phyloP scores from a whole-genome alignment of 768 basidiomycete genomes.

The Plicaturopsis crispa region DNA sequence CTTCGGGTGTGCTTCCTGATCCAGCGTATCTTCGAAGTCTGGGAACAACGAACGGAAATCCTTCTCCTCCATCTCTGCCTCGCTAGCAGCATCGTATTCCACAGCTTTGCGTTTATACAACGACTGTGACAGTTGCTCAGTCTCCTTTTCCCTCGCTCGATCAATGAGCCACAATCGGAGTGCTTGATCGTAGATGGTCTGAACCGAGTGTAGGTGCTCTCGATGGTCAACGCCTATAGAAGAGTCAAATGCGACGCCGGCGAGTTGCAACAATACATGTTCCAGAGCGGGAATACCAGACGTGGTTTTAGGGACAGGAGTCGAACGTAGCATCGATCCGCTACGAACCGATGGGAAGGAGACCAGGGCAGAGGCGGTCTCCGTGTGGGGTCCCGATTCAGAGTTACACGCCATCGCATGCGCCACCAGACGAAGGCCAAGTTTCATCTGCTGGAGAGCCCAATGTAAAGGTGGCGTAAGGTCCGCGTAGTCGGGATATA shows the following conservation, averaged over 20 bases:
- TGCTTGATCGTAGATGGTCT: conserved; percentile 57
- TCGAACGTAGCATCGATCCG: conserved; percentile 25
- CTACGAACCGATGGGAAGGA: conserved; percentile 49
- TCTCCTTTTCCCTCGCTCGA: conserved; percentile 58
- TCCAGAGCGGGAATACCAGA: conserved; percentile 28
- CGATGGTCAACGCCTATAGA: conserved; percentile 29
- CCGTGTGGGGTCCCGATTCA: conserved; percentile 5
- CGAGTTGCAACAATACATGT: conserved; percentile 38
- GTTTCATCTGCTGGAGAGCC: conserved; percentile 54
- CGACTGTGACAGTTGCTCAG: conserved; percentile 55
- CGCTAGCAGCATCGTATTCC: conserved; percentile 47
- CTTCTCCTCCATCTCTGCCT: conserved; percentile 71
- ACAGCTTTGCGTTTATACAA: conserved; percentile 65
- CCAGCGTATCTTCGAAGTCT: conserved; percentile 58
- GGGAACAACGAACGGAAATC: conserved; percentile 88
- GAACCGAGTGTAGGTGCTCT: conserved; percentile 28
- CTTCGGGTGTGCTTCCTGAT: conserved; percentile 16
- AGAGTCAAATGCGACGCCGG: conserved; percentile 37
- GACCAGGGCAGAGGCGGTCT: conserved; percentile 27
- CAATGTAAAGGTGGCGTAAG: conserved; percentile 59
- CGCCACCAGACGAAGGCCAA: conserved; percentile 59
- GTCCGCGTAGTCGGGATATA: conserved; percentile 69
- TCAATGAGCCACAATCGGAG: conserved; percentile 83
- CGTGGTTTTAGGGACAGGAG: conserved; percentile 16
- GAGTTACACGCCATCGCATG: no score